Evolutionary conservation across 2,329 filamentous ascomycete genomes (phyloP).

Genomic region (Colletotrichum costaricense): DNA sequence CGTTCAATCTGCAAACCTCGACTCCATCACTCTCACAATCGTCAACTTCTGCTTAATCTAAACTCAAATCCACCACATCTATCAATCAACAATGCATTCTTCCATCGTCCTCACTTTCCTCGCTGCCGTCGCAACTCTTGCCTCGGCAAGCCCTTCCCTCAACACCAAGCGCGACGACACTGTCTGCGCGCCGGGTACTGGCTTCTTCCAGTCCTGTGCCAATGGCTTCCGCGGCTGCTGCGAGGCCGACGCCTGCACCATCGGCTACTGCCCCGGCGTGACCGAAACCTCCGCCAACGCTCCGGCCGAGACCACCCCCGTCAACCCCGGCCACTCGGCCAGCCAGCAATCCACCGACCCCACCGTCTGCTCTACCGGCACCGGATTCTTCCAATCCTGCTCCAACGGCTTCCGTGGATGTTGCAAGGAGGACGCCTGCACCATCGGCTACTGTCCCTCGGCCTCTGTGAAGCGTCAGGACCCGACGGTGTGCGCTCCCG

Average conservation of each 20-base stretch:
- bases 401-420: slow-evolving; percentile 32
- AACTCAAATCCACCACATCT: background rate
- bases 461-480: background rate
- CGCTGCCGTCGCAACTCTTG: slow-evolving; percentile 7
- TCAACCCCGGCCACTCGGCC: background rate
- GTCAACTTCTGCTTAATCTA: background rate
- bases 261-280: slow-evolving; percentile 27
- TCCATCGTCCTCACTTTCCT: slow-evolving; percentile 16
- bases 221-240: slow-evolving; percentile 30
- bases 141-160: background rate
- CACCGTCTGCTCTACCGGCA: slow-evolving; percentile 25
- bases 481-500: slow-evolving; percentile 15
- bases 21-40: background rate
- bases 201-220: slow-evolving; percentile 29
- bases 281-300: slow-evolving; percentile 3
- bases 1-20: background rate
- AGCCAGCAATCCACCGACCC: background rate
- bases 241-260: slow-evolving; percentile 26
- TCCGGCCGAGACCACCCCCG: background rate
- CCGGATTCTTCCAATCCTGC: slow-evolving; percentile 32
- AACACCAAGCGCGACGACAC: slow-evolving; percentile 11
- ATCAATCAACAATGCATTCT: slow-evolving; percentile 26
- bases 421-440: slow-evolving; percentile 27
- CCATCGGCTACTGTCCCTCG: background rate
- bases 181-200: slow-evolving; percentile 10